phyloP scores from a whole-genome alignment of 1,139 yeast genomes.

The Pneumocystis wakefieldiae region DNA sequence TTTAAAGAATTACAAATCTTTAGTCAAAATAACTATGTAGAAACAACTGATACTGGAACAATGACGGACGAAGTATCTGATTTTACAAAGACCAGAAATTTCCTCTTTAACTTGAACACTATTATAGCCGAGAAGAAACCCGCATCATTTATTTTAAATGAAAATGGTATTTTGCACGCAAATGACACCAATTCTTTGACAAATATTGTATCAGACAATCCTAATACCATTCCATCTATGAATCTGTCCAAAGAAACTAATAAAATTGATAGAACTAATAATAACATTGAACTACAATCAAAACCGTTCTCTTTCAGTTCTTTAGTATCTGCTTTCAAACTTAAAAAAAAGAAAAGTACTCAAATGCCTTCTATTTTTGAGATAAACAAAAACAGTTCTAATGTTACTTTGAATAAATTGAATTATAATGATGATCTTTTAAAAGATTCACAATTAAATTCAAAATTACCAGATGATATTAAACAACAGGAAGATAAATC shows the following conservation, averaged over 20 bases:
- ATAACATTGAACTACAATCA: not conserved
- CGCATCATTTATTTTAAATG: not conserved
- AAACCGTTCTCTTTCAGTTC: not conserved
- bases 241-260: not conserved
- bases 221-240: not conserved
- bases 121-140: not conserved
- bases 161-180: not conserved
- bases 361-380: not conserved
- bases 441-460: not conserved
- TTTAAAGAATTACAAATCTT: not conserved
- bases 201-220: not conserved
- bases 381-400: not conserved
- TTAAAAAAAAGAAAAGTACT: not conserved
- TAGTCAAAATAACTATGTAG: not conserved
- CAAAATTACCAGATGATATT: not conserved
- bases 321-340: not conserved
- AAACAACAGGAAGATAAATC: not conserved
- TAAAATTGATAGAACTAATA: not conserved
- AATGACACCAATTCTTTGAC: not conserved
- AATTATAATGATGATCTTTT: not conserved
- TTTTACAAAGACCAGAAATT: not conserved
- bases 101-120: not conserved
- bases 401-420: not conserved
- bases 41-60: not conserved
- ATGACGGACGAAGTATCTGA: not conserved